Evolutionary conservation across 106 monocot genomes (phyloP), one percentile per base, ranked within the genome.

Genomic region (Narthecium ossifragum): DNA sequence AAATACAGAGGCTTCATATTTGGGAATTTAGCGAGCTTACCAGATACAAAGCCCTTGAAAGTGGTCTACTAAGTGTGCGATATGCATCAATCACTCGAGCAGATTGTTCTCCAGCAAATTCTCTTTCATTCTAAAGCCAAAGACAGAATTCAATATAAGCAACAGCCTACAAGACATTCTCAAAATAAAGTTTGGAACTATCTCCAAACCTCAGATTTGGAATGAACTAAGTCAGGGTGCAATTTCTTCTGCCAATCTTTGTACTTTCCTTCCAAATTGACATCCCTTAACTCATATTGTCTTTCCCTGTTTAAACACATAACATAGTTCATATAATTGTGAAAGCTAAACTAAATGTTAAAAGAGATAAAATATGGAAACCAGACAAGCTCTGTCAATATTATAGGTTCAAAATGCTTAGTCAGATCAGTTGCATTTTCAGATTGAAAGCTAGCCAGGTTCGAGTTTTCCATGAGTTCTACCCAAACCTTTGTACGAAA

Each of bases 231-330:
- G 68, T 94, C 94, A 49, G 94, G 94, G 46, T 94, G 94, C 20
- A 94, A 57, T 54, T 86, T 94, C 88, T 94, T 94, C 75, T 94
- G 89, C 94, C 94, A 94, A 60, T 90, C 79, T 55, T 89, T 94
- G 64, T 94, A 94, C 36, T 80, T 94, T 45, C 75, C 61, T 70
- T 94, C 90, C 55, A 94, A 60, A 63, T 75, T 75, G 26, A 55
- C 66, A 47, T 64, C 80, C 62, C 29, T 65, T 24, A 78, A 61
- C 8, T 78, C 73, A 47, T 80, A 90, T 31, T 24, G 43, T 53
- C 26, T 77, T 40, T 94, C 62, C 60, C 85, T 90, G 53, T 32
- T 8, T 23, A 61, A 66, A 38, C 1, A 18, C n/a, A n/a, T n/a
- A n/a, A n/a, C n/a, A n/a, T n/a, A n/a, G n/a, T n/a, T n/a, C n/a